Conservation (phyloP, 1,284 basidiomycete species). For the Coniferiporia sulphurascens region DNA sequence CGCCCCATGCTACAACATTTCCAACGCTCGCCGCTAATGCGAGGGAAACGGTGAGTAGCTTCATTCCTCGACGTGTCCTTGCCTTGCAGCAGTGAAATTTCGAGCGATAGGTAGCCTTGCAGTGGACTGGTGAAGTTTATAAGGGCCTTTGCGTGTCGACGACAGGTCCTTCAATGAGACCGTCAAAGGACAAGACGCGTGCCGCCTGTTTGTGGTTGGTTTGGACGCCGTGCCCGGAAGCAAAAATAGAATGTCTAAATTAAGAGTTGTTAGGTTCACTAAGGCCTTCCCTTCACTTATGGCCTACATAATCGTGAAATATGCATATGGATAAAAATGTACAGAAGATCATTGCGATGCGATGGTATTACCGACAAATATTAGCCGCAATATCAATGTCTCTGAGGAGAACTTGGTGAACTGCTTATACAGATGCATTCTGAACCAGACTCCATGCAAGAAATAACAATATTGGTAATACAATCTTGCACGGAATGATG, state of each 20-base stretch:
- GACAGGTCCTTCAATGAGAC: not conserved
- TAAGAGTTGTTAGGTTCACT: no score
- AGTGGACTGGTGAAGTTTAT: no score
- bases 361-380: no score
- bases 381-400: no score
- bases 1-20: conserved; percentile 1
- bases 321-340: no score
- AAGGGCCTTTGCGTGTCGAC: not conserved
- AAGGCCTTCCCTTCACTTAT: no score
- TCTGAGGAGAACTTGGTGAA: no score
- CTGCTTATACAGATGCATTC: no score
- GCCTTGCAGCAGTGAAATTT: not conserved
- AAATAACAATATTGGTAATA: no score
- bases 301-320: no score
- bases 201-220: not conserved
- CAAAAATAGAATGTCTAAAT: not conserved
- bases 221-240: not conserved
- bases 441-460: no score
- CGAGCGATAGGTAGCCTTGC: not conserved
- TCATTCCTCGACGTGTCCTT: not conserved
- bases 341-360: no score
- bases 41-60: not conserved
- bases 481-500: not conserved
- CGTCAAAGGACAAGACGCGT: not conserved
- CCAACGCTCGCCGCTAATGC: not conserved